Evolutionary conservation across 257 asterid genomes (phyloP).

Genomic region (Phtheirospermum japonicum): DNA sequence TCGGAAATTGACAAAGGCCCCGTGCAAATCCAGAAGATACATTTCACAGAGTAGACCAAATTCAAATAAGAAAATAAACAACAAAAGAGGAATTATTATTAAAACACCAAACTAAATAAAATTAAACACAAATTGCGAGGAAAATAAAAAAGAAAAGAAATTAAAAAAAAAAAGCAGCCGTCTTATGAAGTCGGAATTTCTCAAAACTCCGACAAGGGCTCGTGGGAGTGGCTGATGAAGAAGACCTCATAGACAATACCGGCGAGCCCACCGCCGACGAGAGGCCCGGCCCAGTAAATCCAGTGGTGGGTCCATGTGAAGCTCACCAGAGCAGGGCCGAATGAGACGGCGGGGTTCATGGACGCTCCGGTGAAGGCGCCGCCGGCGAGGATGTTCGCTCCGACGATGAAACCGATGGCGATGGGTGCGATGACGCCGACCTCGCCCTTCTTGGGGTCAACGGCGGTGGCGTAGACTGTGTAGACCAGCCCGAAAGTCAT

Average conservation of each 20-base stretch:
- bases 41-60: too few relatives aligned
- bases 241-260: not conserved
- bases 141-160: too few relatives aligned
- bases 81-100: too few relatives aligned
- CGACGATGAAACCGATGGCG: not conserved
- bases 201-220: too few relatives aligned
- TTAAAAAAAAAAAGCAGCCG: too few relatives aligned
- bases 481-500: conserved; percentile 1
- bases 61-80: too few relatives aligned
- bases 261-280: conserved; percentile 10
- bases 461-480: conserved; percentile 6
- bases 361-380: not conserved
- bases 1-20: too few relatives aligned
- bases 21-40: too few relatives aligned
- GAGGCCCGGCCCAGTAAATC: conserved; percentile 6
- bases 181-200: too few relatives aligned
- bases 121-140: too few relatives aligned
- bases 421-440: not conserved
- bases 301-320: conserved; percentile 8
- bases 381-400: not conserved
- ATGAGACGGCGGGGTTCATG: not conserved
- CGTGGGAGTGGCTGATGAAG: conserved; percentile 6
- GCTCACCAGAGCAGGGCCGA: not conserved
- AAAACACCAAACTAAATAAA: too few relatives aligned
- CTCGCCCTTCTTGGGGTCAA: conserved; percentile 3